Evolutionary conservation across 2,329 filamentous ascomycete species (phyloP).

Genomic region (Colletotrichum tofieldiae): DNA sequence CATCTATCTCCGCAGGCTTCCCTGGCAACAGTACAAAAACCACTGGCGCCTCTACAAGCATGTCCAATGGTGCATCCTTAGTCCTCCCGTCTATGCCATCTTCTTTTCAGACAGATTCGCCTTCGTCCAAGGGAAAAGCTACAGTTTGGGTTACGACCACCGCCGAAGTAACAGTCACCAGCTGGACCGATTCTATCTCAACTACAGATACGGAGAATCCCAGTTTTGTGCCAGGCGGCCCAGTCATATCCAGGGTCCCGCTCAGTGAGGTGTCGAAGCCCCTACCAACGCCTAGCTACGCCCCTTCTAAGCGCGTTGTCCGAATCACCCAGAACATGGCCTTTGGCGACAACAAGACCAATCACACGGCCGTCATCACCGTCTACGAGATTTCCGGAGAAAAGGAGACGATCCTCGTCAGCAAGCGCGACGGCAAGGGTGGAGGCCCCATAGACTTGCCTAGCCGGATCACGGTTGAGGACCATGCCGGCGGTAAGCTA

Average conservation of each 20-base stretch:
- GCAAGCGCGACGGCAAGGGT: conserved; percentile 48
- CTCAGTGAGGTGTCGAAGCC: background rate
- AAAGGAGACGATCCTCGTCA: conserved; percentile 30
- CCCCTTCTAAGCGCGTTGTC: conserved; percentile 1
- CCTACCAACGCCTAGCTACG: background rate
- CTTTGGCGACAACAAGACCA: background rate
- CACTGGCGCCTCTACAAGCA: background rate
- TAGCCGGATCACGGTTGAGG: background rate
- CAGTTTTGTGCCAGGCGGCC: background rate
- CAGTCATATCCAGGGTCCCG: background rate
- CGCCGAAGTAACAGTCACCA: background rate
- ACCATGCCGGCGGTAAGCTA: background rate
- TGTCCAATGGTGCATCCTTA: no score
- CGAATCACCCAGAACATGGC: conserved; percentile 4
- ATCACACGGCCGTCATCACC: conserved; percentile 14
- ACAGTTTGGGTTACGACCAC: background rate
- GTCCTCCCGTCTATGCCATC: no score
- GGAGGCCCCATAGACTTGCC: conserved; percentile 44
- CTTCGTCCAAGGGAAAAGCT: background rate
- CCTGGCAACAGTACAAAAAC: background rate
- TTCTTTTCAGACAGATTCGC: background rate
- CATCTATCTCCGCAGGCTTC: background rate
- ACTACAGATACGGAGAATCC: background rate
- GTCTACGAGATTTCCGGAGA: background rate
- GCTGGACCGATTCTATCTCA: background rate